Base-by-base conservation (phyloP, 441 rosid species). In the Croton setiger region DNA sequence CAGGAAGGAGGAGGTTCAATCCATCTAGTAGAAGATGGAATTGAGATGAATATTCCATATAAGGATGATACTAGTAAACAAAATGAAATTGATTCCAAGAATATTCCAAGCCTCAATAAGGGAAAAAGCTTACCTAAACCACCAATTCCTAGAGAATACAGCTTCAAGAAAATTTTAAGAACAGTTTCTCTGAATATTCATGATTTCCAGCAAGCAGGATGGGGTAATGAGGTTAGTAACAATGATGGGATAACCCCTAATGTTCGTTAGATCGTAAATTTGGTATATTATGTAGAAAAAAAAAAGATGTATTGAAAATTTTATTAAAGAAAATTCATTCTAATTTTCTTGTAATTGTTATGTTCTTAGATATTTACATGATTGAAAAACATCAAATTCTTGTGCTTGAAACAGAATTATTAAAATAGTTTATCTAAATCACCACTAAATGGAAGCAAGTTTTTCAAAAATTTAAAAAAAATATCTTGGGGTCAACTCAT, bases 141-240 rank as follows among this genome's bases (percentile, higher is more conserved):
- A 36, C 9, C 63, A 0, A 18, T 41, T 13, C 13, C 41, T 23
- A 4, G 70, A 56, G 63, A 67, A 43, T 1, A 57, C 1, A 67
- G 70, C 61, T 44, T 67, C 31, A 18, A 67, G 10, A 67, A 55
- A 17, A 56, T 56, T 3, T 33, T 27, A 14, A 55, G 43, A n/a
- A 56, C 63, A 20, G 17, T 67, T 43, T 67, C 70, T 27, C 20
- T 18, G n/a, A 67, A 55, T 56, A 23, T 43, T 43, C 27, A 31
- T 20, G 70, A 67, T 13, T 55, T 67, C 37, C 63, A 67, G 17
- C 43, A 27, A 27, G 31, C 61, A 5, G 61, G 57, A 41, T 67
- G 70, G 70, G 21, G 2, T 33, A 43, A 39, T 15, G 36, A 45
- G 8, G 53, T 0, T 37, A 59, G 20, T 49, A 4, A 12, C 20